Conservation (phyloP, 1,284 basidiomycete species). For the Agroathelia rolfsii region DNA sequence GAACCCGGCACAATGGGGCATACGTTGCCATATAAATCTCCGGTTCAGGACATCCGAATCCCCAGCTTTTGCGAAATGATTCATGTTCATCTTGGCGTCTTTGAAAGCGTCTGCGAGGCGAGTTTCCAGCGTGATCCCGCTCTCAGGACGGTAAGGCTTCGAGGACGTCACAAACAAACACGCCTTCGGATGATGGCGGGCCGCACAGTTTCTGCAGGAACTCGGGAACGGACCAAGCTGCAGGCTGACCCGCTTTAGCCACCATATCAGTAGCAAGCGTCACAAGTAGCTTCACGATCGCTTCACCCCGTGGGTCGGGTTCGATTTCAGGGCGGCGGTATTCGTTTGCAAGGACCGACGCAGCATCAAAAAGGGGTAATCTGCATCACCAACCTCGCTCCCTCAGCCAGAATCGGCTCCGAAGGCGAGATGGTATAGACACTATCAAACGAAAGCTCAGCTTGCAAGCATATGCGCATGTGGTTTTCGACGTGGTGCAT, state of each 20-base stretch:
- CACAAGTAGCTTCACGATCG: constrained; percentile 10
- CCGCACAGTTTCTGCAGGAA: too few species aligned
- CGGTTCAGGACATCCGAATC: constrained; percentile 13
- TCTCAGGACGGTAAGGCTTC: background rate
- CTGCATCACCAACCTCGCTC: constrained; percentile 9
- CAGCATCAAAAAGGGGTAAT: too few species aligned
- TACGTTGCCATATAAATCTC: constrained; percentile 12
- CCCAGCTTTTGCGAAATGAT: constrained; percentile 19
- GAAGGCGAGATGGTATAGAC: constrained; percentile 17
- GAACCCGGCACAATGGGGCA: constrained; percentile 18
- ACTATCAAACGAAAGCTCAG: constrained; percentile 12
- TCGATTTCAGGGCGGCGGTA: constrained; percentile 13
- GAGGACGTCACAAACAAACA: background rate
- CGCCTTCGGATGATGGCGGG: too few species aligned
- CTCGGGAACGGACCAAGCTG: too few species aligned
- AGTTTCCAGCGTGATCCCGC: background rate
- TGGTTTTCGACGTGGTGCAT: constrained; percentile 19
- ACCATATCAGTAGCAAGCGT: constrained; percentile 11
- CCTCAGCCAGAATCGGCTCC: constrained; percentile 20
- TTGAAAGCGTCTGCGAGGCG: constrained; percentile 10
- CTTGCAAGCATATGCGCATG: constrained; percentile 19
- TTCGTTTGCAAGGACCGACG: too few species aligned
- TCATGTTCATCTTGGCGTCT: constrained; percentile 18
- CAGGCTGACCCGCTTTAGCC: too few species aligned
- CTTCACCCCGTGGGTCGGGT: constrained; percentile 12